These are phyloP conservation scores for Lactifluus hygrophoroides DNA, from an alignment of 768 basidiomycete species.

Conservation along the genomic window DNA sequence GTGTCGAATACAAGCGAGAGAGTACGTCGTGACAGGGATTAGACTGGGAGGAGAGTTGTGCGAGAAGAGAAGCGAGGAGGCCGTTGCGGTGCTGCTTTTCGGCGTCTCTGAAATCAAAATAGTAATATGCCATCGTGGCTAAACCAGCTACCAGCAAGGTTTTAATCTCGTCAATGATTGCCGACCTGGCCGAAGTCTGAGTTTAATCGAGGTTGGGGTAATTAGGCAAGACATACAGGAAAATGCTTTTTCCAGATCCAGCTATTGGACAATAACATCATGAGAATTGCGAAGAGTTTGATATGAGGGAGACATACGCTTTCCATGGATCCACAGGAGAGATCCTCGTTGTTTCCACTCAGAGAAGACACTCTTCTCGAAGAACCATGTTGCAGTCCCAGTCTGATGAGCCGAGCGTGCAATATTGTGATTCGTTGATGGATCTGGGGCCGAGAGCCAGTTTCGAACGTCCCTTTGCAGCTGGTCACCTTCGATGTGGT, in stretches of 20 bases:
- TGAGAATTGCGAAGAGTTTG: background rate
- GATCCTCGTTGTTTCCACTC: background rate
- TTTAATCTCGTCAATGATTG: background rate
- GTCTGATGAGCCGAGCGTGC: too few species aligned
- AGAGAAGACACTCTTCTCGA: background rate
- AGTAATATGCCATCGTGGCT: background rate
- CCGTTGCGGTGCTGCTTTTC: background rate
- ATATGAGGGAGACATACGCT: background rate
- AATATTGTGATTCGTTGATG: background rate
- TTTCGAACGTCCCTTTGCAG: background rate
- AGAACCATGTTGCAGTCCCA: background rate
- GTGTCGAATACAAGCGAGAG: background rate
- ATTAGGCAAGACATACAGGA: background rate
- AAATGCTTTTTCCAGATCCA: background rate
- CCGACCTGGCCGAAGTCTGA: too few species aligned
- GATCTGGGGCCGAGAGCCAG: background rate
- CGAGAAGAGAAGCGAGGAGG: background rate
- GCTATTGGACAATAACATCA: background rate
- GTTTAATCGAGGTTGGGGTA: background rate
- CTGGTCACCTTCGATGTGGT: background rate
- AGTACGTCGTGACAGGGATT: background rate
- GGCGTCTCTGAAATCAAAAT: background rate
- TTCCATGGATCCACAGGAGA: background rate
- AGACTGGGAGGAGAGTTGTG: background rate
- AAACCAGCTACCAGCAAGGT: background rate